phyloP scores from a whole-genome alignment of 2,329 filamentous ascomycete species.

The Cercospora sp. region DNA sequence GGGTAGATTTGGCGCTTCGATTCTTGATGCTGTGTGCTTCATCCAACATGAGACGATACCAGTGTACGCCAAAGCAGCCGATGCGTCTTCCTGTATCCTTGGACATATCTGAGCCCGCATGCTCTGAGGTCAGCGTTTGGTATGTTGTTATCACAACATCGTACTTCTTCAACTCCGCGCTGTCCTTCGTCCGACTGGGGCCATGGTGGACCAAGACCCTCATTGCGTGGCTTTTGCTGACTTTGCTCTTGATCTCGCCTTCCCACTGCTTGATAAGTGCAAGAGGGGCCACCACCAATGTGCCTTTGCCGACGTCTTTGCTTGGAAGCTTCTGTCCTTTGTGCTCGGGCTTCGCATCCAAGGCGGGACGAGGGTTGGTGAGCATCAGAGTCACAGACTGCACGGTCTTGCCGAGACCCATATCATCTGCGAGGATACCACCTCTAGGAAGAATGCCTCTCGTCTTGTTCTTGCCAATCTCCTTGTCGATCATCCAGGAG shows the following conservation, averaged over 20 bases:
- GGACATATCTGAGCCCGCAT: conserved; percentile 66
- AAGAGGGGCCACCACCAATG: conserved; percentile 87
- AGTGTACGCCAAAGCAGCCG: conserved; percentile 87
- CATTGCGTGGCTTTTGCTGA: conserved; percentile 67
- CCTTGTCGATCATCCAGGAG: conserved; percentile 91
- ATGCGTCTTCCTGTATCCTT: conserved; percentile 65
- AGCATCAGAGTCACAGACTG: conserved; percentile 89
- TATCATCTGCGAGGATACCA: conserved; percentile 93
- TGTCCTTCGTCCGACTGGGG: conserved; percentile 75
- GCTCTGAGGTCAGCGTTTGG: conserved; percentile 90
- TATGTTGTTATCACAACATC: conserved; percentile 98
- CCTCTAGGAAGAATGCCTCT: conserved; percentile 79
- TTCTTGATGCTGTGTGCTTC: conserved; percentile 99
- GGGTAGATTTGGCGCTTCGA: conserved; percentile 90
- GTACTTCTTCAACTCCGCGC: conserved; percentile 74
- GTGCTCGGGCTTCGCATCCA: conserved; percentile 52
- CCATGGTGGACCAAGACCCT: conserved; percentile 91
- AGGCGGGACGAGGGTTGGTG: conserved; percentile 66
- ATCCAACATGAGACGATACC: conserved; percentile 94
- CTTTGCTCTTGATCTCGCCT: conserved; percentile 81
- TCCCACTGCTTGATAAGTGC: conserved; percentile 98
- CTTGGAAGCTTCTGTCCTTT: conserved; percentile 66
- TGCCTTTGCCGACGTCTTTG: conserved; percentile 70
- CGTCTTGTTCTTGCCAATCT: conserved; percentile 82
- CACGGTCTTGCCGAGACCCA: conserved; percentile 95